phyloP scores from a whole-genome alignment of 2,329 filamentous ascomycete species.

The Parascedosporium putredinis region DNA sequence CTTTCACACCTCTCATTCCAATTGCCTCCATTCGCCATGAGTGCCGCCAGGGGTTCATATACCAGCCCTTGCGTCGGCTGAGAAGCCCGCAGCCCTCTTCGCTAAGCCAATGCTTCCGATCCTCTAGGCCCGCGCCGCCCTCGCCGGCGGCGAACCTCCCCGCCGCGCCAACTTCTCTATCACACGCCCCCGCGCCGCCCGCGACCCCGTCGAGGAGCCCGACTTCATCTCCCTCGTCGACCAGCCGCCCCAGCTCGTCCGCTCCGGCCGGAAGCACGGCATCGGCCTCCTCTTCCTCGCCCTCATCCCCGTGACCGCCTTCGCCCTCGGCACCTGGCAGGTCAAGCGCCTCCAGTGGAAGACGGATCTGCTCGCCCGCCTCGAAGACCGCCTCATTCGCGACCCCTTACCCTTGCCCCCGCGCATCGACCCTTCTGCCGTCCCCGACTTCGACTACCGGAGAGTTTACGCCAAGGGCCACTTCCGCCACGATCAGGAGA shows the following conservation, averaged over 20 bases:
- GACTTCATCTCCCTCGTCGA: slow-evolving; percentile 75
- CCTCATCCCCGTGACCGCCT: slow-evolving; percentile 83
- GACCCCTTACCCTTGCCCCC: slow-evolving; percentile 79
- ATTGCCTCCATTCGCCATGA: slow-evolving; percentile 1
- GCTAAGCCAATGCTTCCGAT: background rate
- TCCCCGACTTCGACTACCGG: slow-evolving; percentile 86
- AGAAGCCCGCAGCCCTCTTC: background rate
- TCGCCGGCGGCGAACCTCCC: background rate
- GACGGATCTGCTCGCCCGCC: slow-evolving; percentile 78
- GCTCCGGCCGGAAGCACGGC: slow-evolving; percentile 62
- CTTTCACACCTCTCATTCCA: too few relatives aligned
- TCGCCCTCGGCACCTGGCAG: slow-evolving; percentile 88
- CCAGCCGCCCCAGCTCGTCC: slow-evolving; percentile 70
- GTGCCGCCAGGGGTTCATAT: slow-evolving; percentile 1
- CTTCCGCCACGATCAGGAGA: slow-evolving; percentile 83
- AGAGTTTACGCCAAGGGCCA: slow-evolving; percentile 65
- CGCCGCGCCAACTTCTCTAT: slow-evolving; percentile 6
- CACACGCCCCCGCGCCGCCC: too few relatives aligned
- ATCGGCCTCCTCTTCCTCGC: slow-evolving; percentile 73
- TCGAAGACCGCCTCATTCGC: slow-evolving; percentile 82
- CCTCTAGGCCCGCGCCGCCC: background rate
- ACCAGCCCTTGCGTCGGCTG: background rate
- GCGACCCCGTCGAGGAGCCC: slow-evolving; percentile 53
- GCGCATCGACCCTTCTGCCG: slow-evolving; percentile 66
- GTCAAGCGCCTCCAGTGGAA: slow-evolving; percentile 91